Evolutionary conservation across 805 yeast species (phyloP).

Genomic region (Ogataea philodendri): DNA sequence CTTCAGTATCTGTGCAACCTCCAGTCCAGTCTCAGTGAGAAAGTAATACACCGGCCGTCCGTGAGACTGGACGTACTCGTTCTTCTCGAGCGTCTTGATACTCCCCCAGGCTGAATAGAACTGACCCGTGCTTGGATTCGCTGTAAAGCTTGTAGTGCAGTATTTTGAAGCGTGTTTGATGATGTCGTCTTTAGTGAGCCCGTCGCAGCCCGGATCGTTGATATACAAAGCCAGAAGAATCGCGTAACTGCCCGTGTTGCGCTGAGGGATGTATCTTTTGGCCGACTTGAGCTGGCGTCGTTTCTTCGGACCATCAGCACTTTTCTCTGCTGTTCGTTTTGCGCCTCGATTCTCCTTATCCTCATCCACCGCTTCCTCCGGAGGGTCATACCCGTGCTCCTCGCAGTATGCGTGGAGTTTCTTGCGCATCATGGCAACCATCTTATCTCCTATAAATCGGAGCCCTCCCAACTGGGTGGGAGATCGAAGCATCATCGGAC

Average conservation of each 20-base stretch:
- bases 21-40: constrained; percentile 68
- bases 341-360: constrained; percentile 7
- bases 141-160: constrained; percentile 55
- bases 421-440: constrained; percentile 49
- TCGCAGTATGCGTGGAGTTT: constrained; percentile 54
- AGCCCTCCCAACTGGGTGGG: constrained; percentile 60
- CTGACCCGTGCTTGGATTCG: constrained; percentile 60
- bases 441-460: constrained; percentile 70
- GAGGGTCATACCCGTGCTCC: constrained; percentile 47
- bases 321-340: constrained; percentile 5
- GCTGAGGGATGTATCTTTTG: constrained; percentile 62
- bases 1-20: constrained; percentile 56
- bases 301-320: constrained; percentile 5
- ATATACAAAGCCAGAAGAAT: constrained; percentile 60
- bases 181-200: constrained; percentile 63
- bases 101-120: constrained; percentile 77
- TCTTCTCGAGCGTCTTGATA: constrained; percentile 57
- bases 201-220: constrained; percentile 47
- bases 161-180: constrained; percentile 50
- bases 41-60: constrained; percentile 62
- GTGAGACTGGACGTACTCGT: constrained; percentile 52
- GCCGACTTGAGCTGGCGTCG: constrained; percentile 18
- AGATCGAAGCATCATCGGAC: constrained; percentile 45
- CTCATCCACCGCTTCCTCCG: constrained; percentile 30
- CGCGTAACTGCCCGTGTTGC: constrained; percentile 83